These are phyloP conservation scores for Anisogramma anomala DNA, from an alignment of 2,329 filamentous ascomycete genomes.

Conservation along the genomic window DNA sequence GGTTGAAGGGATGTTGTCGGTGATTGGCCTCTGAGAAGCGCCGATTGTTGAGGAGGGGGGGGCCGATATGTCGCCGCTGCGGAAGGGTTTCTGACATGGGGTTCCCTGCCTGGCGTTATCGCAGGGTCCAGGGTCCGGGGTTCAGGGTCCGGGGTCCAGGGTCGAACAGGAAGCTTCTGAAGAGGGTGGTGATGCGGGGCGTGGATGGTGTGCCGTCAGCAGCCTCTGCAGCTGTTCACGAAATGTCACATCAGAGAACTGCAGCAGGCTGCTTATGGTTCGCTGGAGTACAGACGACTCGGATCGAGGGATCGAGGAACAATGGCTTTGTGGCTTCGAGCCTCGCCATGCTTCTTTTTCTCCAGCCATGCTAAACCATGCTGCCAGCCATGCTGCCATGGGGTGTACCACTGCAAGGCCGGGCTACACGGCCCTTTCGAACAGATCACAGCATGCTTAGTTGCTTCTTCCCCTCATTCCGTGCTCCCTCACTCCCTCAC, in stretches of 20 bases:
- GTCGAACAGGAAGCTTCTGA: slow-evolving; percentile 2
- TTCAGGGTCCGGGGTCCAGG: slow-evolving; percentile 5
- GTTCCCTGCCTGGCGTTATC: slow-evolving; percentile 1
- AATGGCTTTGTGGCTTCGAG: slow-evolving; percentile 1
- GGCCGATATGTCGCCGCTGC: too few species aligned
- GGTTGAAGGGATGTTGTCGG: not conserved
- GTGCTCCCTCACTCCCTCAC: slow-evolving; percentile 8
- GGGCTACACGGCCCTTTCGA: not conserved
- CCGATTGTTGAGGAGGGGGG: slow-evolving; percentile 8
- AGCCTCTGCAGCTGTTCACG: slow-evolving; percentile 11
- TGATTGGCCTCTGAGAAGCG: slow-evolving; percentile 13
- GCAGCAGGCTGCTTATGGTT: slow-evolving; percentile 5
- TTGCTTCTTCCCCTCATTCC: slow-evolving; percentile 14
- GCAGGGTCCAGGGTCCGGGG: not conserved
- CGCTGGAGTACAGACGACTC: not conserved
- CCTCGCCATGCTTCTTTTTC: not conserved
- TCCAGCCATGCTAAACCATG: not conserved
- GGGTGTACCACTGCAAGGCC: not conserved
- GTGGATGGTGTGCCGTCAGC: slow-evolving; percentile 10
- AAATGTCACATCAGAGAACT: slow-evolving; percentile 8
- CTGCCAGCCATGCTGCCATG: not conserved
- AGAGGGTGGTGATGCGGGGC: slow-evolving; percentile 9
- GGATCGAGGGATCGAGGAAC: not conserved
- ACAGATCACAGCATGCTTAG: slow-evolving; percentile 3
- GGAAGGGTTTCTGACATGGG: slow-evolving; percentile 7